Evolutionary conservation across 2,329 filamentous ascomycete species (phyloP), one percentile per base, ranked within the genome.

Genomic region (Colletotrichum lupini): DNA sequence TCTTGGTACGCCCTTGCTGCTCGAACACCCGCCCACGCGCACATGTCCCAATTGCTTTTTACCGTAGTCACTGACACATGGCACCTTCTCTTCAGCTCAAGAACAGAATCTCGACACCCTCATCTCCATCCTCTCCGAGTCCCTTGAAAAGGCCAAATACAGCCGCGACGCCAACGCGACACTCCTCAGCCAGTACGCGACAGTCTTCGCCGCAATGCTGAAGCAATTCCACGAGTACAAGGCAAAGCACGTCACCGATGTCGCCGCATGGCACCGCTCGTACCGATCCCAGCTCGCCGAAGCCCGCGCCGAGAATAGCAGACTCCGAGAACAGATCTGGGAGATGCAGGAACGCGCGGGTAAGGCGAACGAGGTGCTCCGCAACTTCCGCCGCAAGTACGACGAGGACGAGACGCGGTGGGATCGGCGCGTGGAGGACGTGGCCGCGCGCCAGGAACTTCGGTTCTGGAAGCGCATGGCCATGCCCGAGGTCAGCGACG

Each of bases 381-480:
- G 90, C 52, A 81, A 85, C 49, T 91, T 92, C 76, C 86, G 90
- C 64, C 83, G 86, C 57, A 84, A 83, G 67, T 88, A 90, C 77
- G 88, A 91, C 75, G 89, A 90, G 75, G 85, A 91, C 72, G 85
- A 87, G 75, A 82, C 82, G 49, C 83, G 87, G 24, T 88, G 89
- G 84, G 86, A 90, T 69, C 83, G 85, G 35, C 83, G 85, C 5
- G 86, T 91, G 3, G 85, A 90, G 52, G 85, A 87, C 60, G 85
- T 84, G 62, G 87, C 88, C 6, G 80, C 83, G 56, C 85, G 88
- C 4, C 90, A 92, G 79, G 89, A 92, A 80, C 78, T 91, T 67
- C 85, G 91, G 2, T 92, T 91, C 80, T 93, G 90, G 91, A 92
- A 92, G 82, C 85, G 91, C 55, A 86, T 92, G 85, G 91, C 91